phyloP scores from a whole-genome alignment of 768 basidiomycete species.

The Mycena albidolilacea region DNA sequence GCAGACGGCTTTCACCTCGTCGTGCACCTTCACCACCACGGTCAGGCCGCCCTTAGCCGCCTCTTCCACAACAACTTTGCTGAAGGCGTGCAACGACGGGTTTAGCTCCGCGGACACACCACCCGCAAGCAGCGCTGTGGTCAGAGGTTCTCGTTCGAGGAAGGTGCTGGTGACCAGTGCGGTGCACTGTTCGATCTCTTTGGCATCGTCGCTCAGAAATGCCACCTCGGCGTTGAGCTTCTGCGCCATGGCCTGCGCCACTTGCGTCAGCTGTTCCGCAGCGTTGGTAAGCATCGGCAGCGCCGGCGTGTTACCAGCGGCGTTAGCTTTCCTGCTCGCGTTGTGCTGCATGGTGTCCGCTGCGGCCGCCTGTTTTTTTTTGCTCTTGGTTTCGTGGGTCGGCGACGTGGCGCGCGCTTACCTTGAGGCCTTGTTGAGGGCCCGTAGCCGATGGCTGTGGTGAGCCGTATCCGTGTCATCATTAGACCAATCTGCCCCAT shows the following conservation, averaged over 20 bases:
- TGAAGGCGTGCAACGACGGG: conserved; percentile 1
- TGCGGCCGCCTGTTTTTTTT: background rate
- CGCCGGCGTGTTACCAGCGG: background rate
- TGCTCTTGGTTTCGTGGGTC: background rate
- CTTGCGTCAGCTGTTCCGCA: background rate
- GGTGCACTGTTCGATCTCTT: conserved; percentile 1
- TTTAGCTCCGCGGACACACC: background rate
- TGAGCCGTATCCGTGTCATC: too few species aligned
- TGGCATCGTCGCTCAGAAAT: conserved; percentile 2
- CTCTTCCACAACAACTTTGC: conserved; percentile 5
- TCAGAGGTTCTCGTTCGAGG: conserved; percentile 1
- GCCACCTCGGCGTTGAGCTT: conserved; percentile 3
- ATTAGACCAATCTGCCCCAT: too few species aligned
- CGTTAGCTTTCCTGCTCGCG: too few species aligned
- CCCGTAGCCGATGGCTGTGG: too few species aligned
- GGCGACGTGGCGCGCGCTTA: conserved; percentile 2
- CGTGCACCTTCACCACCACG: conserved; percentile 9
- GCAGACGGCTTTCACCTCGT: conserved; percentile 11
- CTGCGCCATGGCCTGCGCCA: conserved; percentile 5
- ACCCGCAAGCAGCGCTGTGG: conserved; percentile 4
- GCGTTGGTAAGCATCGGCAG: background rate
- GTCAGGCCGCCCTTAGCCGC: conserved; percentile 4
- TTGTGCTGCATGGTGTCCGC: too few species aligned
- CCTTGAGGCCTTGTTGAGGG: background rate
- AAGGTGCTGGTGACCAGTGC: background rate